phyloP scores from a whole-genome alignment of 345 rosid species.

The Cardamine chenopodiifolia region DNA sequence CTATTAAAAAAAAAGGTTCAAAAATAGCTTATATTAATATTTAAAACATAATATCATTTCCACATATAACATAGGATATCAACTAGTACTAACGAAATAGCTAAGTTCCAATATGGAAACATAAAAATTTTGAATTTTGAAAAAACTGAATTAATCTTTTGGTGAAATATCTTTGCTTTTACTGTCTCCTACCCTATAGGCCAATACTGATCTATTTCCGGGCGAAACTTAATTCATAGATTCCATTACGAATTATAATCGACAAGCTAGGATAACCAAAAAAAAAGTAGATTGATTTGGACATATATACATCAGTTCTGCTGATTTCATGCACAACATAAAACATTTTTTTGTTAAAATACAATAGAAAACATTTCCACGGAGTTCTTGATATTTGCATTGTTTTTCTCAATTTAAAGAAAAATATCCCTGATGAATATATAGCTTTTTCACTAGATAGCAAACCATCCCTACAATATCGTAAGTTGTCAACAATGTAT shows the following conservation, averaged over 20 bases:
- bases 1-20: no score
- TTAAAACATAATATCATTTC: no score
- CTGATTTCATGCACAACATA: not conserved
- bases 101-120: not conserved
- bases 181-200: not conserved
- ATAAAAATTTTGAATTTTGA: not conserved
- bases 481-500: constrained; percentile 5
- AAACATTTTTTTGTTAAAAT: not conserved
- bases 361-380: no score
- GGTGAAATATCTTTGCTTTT: constrained; percentile 5
- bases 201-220: not conserved
- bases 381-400: not conserved
- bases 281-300: not conserved
- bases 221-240: not conserved
- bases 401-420: not conserved
- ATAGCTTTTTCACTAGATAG: not conserved
- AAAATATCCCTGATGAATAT: not conserved
- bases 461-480: not conserved
- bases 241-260: not conserved
- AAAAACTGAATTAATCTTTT: not conserved
- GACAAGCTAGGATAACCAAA: no score
- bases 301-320: not conserved
- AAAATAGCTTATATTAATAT: no score
- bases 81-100: no score
- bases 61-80: no score